phyloP scores from a whole-genome alignment of 805 yeast genomes.

The Sugiyamaella americana region DNA sequence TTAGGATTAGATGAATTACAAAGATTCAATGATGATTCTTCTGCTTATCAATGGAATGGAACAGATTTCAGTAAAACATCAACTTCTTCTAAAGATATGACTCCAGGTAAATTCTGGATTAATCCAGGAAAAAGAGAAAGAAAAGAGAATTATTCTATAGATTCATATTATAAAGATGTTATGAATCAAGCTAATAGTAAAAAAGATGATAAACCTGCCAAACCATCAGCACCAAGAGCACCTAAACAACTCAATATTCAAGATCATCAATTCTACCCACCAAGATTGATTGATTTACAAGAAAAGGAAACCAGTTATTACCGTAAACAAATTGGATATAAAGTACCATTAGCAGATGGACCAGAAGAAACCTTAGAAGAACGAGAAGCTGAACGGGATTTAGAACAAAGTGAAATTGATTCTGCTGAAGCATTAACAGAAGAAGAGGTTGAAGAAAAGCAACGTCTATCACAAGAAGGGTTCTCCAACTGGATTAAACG shows the following conservation, averaged over 20 bases:
- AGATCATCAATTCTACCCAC: constrained; percentile 88
- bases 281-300: constrained; percentile 65
- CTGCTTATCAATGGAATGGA: constrained; percentile 97
- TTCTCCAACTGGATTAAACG: constrained; percentile 79
- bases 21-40: constrained; percentile 72
- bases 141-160: constrained; percentile 68
- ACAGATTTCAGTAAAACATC: constrained; percentile 43
- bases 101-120: constrained; percentile 57
- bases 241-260: constrained; percentile 78
- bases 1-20: constrained; percentile 91
- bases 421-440: constrained; percentile 76
- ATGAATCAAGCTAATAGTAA: constrained; percentile 5
- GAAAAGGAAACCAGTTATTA: constrained; percentile 76
- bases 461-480: constrained; percentile 59
- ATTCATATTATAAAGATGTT: constrained; percentile 46
- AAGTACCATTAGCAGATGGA: constrained; percentile 58
- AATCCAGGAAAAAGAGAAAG: constrained; percentile 64
- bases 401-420: constrained; percentile 67
- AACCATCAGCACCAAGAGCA: constrained; percentile 59
- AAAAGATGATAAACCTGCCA: constrained; percentile 9
- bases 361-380: constrained; percentile 39
- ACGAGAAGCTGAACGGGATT: constrained; percentile 41
- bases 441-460: constrained; percentile 61
- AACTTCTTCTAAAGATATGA: constrained; percentile 22
- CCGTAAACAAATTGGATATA: constrained; percentile 59